Base-by-base conservation (phyloP, 257 asterid species). In the Schizonepeta tenuifolia region DNA sequence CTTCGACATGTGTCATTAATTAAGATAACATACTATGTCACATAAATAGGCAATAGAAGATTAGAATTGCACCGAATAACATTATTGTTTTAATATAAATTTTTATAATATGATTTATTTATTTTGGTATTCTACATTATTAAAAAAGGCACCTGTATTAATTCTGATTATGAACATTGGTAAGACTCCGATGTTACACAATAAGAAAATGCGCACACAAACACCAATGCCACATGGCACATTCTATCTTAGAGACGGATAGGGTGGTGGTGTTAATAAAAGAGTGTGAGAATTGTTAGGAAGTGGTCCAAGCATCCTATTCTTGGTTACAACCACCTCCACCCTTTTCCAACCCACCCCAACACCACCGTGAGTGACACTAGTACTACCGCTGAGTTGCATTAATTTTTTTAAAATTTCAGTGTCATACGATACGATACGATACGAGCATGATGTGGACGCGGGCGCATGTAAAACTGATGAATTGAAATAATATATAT, bases 271-370 rank as follows among this genome's bases (percentile, higher is more conserved):
- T 67, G 72, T 64, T 57, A 50, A 76, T 70, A 80, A 70, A 69
- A 64, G 60, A 6, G 24, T 70, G 12, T 70, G 81, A 75, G 65
- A 70, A 70, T 69, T 69, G 80, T 69, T 76, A 65, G 72, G 73
- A 75, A 74, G 83, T 79, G 88, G 83, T 79, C 84, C 88, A 82
- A 74, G 72, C 22, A 67, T 69, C 72, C 38, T 56, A 40, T 14
- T 31, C 46, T 51, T 46, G 69, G 67, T 20, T 21, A 20, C 59
- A 50, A 17, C 24, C 26, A 17, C 56, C 24, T 7, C 36, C 36
- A 5, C 36, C 7, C 36, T 5, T 31, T 28, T 31, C 35, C 35
- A 31, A 31, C 35, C 35, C 35, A 31, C 33, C 24, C 18, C 53
- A 46, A 6, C 18, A 13, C 53, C 53, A 46, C 20, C 53, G 53